phyloP scores from a whole-genome alignment of 2,329 filamentous ascomycete species.

The Penicillium verrucosum region DNA sequence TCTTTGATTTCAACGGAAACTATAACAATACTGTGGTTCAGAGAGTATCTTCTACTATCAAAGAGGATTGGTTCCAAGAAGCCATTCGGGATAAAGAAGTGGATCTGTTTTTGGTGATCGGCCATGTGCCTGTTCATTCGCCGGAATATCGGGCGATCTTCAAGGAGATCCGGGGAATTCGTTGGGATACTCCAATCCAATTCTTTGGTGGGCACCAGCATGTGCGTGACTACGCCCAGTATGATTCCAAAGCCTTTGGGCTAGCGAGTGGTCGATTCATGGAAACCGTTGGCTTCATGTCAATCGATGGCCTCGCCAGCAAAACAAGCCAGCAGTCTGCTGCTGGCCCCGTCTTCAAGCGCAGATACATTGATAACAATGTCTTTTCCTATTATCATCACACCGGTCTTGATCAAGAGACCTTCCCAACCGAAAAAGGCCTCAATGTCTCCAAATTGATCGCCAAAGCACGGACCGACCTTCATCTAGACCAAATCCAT shows the following conservation, averaged over 20 bases:
- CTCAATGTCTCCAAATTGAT: conserved; percentile 70
- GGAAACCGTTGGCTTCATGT: conserved; percentile 93
- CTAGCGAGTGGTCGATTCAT: conserved; percentile 88
- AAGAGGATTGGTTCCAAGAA: conserved; percentile 83
- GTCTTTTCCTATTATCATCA: conserved; percentile 80
- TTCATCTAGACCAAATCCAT: conserved; percentile 69
- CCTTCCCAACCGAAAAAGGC: conserved; percentile 74
- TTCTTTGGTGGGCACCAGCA: conserved; percentile 92
- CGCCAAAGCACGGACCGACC: conserved; percentile 61
- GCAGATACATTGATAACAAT: conserved; percentile 93
- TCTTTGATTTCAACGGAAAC: conserved; percentile 90
- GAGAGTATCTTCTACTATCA: conserved; percentile 72
- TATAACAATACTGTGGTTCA: conserved; percentile 87
- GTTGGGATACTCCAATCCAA: conserved; percentile 80
- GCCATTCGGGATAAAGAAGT: conserved; percentile 75
- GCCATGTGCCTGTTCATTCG: conserved; percentile 80
- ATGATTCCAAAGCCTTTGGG: conserved; percentile 73
- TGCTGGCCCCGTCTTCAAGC: conserved; percentile 58
- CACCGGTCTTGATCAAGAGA: conserved; percentile 65
- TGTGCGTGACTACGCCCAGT: conserved; percentile 77
- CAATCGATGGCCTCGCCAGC: conserved; percentile 64
- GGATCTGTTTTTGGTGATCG: conserved; percentile 81
- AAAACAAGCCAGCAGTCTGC: conserved; percentile 30
- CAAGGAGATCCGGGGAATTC: conserved; percentile 69
- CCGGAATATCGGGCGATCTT: conserved; percentile 75